Evolutionary conservation across 306 rosid species (phyloP), one percentile per base, ranked within the genome.

Genomic region (Trifolium dubium): DNA sequence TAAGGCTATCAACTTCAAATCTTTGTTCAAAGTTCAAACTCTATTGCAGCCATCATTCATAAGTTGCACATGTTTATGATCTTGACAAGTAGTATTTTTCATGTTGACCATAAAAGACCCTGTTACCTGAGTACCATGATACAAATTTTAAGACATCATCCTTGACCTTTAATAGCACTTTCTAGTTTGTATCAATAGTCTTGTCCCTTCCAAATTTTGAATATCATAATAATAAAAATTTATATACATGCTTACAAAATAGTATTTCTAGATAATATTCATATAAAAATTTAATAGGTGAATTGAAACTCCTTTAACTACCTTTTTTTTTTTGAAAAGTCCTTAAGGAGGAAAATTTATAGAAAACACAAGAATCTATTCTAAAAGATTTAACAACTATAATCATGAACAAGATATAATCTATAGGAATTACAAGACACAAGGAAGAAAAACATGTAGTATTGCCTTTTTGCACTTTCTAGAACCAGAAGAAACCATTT

Each of bases 381-480:
- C 9, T 60, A 12, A 60, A 23, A 13, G 11, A 60, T 31, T 13
- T 12, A 17, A 64, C 49, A 37, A 10, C 8, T 64, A 37, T 29
- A 64, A 9, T 39, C 31, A 18, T 64, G 19, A 62, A 62, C 23
- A 60, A 6, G 28, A 63, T 63, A 17, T 31, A 63, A 64, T 29
- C 50, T 64, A 39, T 17, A 18, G 15, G n/a, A 60, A 64, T 64
- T 37, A 64, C 69, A 37, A 9, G 50, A 64, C 4, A 64, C 31
- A 39, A 4, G 15, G 23, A 66, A 47, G 54, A 59, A 60, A 40
- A 69, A 47, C 69, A 47, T 17, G 17, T n/a, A 34, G 59, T 77
- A 32, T 3, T 3, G n/a, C 40, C 32, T 41, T 17, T 64, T 43
- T 72, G 12, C 60, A 34, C 37, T 2, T 30, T 54, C 67, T 54